Conservation (phyloP, 2,329 filamentous ascomycete genomes). For the Hymenoscyphus fructigenus region DNA sequence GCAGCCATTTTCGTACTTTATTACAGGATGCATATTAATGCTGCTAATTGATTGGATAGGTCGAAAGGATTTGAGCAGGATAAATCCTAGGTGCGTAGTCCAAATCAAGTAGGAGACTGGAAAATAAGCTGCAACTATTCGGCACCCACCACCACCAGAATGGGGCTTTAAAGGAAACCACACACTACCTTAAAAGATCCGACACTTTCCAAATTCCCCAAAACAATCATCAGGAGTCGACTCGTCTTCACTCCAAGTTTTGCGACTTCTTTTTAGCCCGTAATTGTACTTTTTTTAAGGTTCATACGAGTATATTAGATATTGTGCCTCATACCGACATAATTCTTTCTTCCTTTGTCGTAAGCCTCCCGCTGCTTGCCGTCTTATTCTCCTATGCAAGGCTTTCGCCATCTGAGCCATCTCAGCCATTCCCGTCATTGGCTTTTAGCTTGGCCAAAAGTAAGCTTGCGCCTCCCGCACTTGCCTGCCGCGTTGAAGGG, state of each 20-base stretch:
- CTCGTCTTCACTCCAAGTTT: neutral
- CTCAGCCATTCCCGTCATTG: neutral
- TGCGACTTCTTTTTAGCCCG: neutral
- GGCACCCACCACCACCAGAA: neutral
- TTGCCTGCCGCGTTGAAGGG: neutral
- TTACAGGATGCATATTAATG: neutral
- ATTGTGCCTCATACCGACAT: neutral
- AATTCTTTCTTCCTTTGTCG: neutral
- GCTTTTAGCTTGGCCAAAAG: neutral
- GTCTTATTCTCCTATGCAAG: neutral
- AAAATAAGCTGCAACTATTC: neutral
- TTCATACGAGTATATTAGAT: neutral
- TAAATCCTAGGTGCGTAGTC: neutral
- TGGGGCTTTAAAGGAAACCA: neutral
- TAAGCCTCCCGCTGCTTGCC: neutral
- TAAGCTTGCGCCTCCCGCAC: neutral
- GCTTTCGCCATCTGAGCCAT: neutral
- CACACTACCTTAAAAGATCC: neutral
- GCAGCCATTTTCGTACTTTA: neutral
- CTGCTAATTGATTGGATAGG: neutral
- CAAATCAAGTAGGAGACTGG: neutral
- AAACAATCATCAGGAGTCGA: neutral
- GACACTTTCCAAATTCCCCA: neutral
- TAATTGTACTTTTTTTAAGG: neutral
- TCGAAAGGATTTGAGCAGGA: neutral